phyloP scores from a whole-genome alignment of 768 basidiomycete genomes.

The Auriscalpium microsporum region DNA sequence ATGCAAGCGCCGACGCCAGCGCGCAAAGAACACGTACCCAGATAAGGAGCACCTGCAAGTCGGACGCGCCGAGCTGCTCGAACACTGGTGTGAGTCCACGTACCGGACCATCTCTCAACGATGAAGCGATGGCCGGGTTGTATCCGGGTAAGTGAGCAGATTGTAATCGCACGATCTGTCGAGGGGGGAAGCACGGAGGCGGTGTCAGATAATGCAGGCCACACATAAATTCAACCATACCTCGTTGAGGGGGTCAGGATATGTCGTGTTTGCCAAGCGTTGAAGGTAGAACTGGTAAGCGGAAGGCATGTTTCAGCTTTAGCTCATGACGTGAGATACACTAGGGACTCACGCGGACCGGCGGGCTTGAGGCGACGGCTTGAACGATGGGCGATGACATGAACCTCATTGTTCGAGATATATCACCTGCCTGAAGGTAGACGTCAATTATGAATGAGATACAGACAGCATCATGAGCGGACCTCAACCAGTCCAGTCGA shows the following conservation, averaged over 20 bases:
- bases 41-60: conserved; percentile 49
- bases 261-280: conserved; percentile 23
- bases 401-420: conserved; percentile 67
- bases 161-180: conserved; percentile 65
- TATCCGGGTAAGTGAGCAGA: conserved; percentile 69
- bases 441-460: not conserved
- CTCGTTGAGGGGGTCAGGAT: conserved; percentile 23
- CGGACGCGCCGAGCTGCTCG: conserved; percentile 36
- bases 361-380: conserved; percentile 49
- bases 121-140: conserved; percentile 71
- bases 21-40: conserved; percentile 38
- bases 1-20: not conserved
- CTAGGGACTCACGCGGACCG: conserved; percentile 43
- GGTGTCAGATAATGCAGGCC: not conserved
- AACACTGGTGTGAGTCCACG: conserved; percentile 53
- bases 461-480: conserved; percentile 4
- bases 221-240: conserved; percentile 5
- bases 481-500: conserved; percentile 66
- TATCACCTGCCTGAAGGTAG: conserved; percentile 41
- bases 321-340: not conserved
- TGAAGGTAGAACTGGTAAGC: conserved; percentile 24
- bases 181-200: not conserved
- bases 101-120: conserved; percentile 62
- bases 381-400: conserved; percentile 75
- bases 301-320: not conserved